Evolutionary conservation across 1,139 yeast genomes (phyloP), one percentile per base, ranked within the genome.

Genomic region (Suhomyces guaymorum): DNA sequence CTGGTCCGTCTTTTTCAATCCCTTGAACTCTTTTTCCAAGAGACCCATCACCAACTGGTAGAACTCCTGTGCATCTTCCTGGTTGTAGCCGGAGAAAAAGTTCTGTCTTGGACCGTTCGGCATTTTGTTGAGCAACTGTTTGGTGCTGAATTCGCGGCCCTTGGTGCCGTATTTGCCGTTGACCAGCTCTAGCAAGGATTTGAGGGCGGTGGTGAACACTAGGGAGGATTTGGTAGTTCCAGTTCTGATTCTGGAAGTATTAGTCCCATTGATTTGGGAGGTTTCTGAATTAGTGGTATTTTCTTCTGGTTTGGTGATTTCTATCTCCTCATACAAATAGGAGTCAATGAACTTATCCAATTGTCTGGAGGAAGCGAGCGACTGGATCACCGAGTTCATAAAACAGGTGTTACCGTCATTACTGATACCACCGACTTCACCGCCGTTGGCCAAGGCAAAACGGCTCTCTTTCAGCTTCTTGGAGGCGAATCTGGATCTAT

Each of bases 371-470:
- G 95, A 82, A 0, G 96, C 90, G 44, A 89, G 64, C 10, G 88
- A 75, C 58, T 89, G 97, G 24, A 89, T 65, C 1, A 89, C 96
- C 14, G 89, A 80, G 59, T 89, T 89, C 95, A 89, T 88, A 51
- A 89, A 89, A 57, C 97, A 89, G 0, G 96, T 87, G 52, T 89
- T 89, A 10, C 96, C 96, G 46, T 88, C 96, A 57, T 89, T 89
- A 43, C 78, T 74, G 27, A 89, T 68, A 1, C 97, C 97, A 16
- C 96, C 96, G 24, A 87, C 74, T 43, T 75, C 78, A 4, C 90
- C 90, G 41, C 92, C 92, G 44, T 69, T 68, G 32, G 64, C 64
- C 43, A 68, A 46, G 15, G 79, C 80, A 43, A 65, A 64, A 27
- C 54, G 55, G 24, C 52, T 51, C 39, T 63, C 66, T 31, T 54